phyloP scores from a whole-genome alignment of 495 filamentous ascomycete species.

The Trichocladium antarcticum region DNA sequence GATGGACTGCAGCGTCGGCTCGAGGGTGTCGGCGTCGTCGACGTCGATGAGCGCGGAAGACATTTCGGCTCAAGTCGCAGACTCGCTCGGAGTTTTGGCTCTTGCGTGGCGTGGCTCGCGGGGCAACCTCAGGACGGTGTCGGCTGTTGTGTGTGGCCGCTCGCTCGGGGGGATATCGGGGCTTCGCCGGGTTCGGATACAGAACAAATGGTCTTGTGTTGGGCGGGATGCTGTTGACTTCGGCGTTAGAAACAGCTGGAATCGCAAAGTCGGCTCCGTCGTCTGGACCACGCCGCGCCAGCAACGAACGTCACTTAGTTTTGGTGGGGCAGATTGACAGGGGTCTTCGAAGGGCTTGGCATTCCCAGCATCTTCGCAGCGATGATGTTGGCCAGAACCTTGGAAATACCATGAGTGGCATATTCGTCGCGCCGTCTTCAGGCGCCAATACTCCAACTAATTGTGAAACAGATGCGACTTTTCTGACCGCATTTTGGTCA shows the following conservation, averaged over 20 bases:
- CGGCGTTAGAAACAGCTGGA: constrained; percentile 21
- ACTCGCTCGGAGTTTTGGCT: background rate
- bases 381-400: constrained; percentile 4
- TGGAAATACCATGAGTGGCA: background rate
- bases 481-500: background rate
- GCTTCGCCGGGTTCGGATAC: no score
- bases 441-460: background rate
- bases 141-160: background rate
- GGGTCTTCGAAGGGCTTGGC: constrained; percentile 6
- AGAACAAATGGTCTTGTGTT: background rate
- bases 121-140: background rate
- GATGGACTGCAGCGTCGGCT: constrained; percentile 88
- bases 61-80: constrained; percentile 35
- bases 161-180: background rate
- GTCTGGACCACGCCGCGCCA: background rate
- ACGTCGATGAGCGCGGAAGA: constrained; percentile 55
- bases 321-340: constrained; percentile 17
- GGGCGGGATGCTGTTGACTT: background rate
- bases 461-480: background rate
- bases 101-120: background rate
- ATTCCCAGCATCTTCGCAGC: background rate
- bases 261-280: constrained; percentile 17
- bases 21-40: constrained; percentile 62
- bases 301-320: constrained; percentile 23
- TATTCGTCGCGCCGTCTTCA: constrained; percentile 4